Evolutionary conservation across 176 grass and related monocot species (phyloP).

Genomic region (Chrysopogon serrulatus): DNA sequence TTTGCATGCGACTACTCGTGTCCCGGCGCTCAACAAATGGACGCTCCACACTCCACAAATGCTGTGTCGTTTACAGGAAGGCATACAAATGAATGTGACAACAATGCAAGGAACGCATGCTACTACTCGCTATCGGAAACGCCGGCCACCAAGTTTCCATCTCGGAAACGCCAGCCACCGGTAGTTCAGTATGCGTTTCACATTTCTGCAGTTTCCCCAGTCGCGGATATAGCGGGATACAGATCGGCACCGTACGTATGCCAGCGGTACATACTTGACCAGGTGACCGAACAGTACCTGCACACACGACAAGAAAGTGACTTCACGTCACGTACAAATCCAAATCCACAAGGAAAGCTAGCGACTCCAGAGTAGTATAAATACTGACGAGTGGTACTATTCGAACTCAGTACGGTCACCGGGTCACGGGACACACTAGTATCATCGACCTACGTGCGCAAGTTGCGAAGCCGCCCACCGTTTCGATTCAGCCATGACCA

Average conservation of each 20-base stretch:
- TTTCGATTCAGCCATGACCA: slow-evolving; percentile 5
- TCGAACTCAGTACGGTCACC: neutral
- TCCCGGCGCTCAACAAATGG: neutral
- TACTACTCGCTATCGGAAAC: neutral
- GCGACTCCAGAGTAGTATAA: slow-evolving; percentile 1
- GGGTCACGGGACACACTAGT: neutral
- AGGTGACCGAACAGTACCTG: neutral
- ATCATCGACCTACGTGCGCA: neutral
- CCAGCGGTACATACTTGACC: no score
- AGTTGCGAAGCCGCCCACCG: neutral
- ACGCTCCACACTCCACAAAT: neutral
- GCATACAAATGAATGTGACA: neutral
- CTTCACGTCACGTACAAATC: neutral
- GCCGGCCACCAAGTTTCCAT: neutral
- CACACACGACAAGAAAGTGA: neutral
- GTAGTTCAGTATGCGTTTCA: neutral
- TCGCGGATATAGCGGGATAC: neutral
- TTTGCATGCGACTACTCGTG: neutral
- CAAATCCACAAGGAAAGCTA: neutral
- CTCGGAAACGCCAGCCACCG: neutral
- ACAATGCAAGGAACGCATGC: neutral
- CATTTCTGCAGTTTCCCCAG: neutral
- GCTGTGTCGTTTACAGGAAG: neutral
- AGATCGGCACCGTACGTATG: neutral
- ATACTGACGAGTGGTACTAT: neutral